Evolutionary conservation across 2,329 filamentous ascomycete genomes (phyloP).

Genomic region (Chrysoporthe deuterocubensis): DNA sequence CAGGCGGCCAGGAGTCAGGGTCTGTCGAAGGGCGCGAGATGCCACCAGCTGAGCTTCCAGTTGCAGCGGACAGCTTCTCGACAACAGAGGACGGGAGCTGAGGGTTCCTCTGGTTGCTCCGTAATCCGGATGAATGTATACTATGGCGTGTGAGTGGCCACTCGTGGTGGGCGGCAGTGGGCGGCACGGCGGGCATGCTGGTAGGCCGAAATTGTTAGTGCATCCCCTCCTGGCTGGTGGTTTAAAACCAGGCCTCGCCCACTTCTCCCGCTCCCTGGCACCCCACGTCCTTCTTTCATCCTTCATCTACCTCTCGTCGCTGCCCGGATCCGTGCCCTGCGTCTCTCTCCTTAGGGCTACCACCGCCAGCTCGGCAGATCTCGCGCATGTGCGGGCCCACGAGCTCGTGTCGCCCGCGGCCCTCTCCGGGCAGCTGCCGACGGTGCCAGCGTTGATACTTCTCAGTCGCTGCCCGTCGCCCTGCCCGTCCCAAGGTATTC

Average conservation of each 20-base stretch:
- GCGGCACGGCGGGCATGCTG: not conserved
- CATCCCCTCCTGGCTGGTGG: not conserved
- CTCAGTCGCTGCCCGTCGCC: not conserved
- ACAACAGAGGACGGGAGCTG: not conserved
- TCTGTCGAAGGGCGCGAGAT: not conserved
- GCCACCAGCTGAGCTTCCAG: not conserved
- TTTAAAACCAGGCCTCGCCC: constrained; percentile 26
- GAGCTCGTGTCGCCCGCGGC: not conserved
- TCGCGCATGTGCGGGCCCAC: not conserved
- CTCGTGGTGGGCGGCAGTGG: not conserved
- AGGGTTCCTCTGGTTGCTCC: constrained; percentile 4
- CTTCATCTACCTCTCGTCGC: not conserved
- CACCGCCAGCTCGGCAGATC: not conserved
- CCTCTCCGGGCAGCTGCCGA: not conserved
- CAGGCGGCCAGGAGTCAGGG: not conserved
- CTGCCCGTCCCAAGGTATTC: constrained; percentile 10
- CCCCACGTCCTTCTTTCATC: not conserved
- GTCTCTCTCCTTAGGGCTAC: not conserved
- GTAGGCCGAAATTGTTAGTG: constrained; percentile 20
- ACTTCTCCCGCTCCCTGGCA: constrained; percentile 2
- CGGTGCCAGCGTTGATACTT: not conserved
- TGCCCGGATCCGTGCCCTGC: not conserved
- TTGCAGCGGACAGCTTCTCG: not conserved
- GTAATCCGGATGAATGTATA: constrained; percentile 21
- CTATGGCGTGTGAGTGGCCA: not conserved